A percentile compares a stretch with the other conserved stretches of the same genome.
phyloP scores from a whole-genome alignment of 139 green algal genomes.

The Chloropicon primus region DNA sequence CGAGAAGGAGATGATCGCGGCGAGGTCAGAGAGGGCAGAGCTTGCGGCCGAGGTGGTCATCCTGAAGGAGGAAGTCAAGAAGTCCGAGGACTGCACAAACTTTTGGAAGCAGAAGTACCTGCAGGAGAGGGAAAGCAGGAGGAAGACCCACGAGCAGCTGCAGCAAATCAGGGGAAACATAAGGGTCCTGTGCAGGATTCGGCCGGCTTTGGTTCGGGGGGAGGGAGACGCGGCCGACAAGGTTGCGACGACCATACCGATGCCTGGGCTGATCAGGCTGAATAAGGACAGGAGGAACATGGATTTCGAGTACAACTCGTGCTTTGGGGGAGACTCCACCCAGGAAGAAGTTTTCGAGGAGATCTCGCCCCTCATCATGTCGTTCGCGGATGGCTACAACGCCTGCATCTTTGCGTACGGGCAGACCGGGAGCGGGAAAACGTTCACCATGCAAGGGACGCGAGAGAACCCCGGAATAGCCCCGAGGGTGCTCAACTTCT shows the following conservation, averaged over 20 bases:
- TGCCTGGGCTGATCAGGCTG: conserved; percentile 36
- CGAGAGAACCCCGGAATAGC: conserved; percentile 59
- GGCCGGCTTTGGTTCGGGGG: not conserved
- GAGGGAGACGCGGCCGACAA: not conserved
- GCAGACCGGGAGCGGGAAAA: conserved; percentile 70
- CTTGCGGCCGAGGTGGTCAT: not conserved
- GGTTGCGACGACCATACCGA: conserved; percentile 24
- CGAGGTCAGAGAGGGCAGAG: not conserved
- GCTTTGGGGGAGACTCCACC: conserved; percentile 21
- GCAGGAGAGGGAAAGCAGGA: conserved; percentile 45
- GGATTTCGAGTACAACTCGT: conserved; percentile 45
- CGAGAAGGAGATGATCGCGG: not conserved
- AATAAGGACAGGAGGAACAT: conserved; percentile 19
- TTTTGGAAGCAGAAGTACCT: conserved; percentile 3
- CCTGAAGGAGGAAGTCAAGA: not conserved
- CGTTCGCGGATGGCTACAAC: conserved; percentile 32
- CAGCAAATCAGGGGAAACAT: conserved; percentile 56
- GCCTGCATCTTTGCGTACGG: conserved; percentile 17
- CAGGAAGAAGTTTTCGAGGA: conserved; percentile 43
- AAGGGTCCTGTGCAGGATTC: conserved; percentile 41
- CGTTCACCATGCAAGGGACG: conserved; percentile 79
- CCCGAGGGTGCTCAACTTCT: conserved; percentile 68
- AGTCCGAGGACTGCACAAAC: not conserved
- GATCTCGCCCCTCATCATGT: conserved; percentile 32
- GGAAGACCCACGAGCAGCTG: conserved; percentile 21